Conservation (phyloP, 164 flowering plant genomes). For the Amborella trichopoda region DNA sequence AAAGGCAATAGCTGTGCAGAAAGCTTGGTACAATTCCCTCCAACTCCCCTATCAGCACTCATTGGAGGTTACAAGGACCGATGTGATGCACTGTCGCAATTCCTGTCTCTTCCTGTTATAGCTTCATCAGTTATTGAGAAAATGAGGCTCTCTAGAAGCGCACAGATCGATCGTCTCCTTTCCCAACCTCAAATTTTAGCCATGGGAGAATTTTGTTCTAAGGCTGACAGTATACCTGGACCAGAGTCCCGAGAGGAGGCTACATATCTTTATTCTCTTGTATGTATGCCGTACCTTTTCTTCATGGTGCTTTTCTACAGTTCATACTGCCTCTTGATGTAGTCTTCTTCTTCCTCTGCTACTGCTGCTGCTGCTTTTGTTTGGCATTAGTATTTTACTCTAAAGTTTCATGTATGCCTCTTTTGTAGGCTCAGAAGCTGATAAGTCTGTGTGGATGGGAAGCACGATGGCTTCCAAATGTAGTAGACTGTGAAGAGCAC, state of each 20-base stretch:
- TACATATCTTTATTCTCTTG: conserved; percentile 39
- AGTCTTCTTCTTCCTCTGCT: conserved; percentile 3
- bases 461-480: conserved; percentile 84
- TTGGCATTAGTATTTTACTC: conserved; percentile 1
- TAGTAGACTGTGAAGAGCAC: conserved; percentile 93
- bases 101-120: conserved; percentile 67
- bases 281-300: conserved; percentile 20
- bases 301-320: neutral
- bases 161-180: conserved; percentile 69
- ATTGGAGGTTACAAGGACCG: conserved; percentile 94
- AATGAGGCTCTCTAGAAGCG: conserved; percentile 51
- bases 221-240: conserved; percentile 40
- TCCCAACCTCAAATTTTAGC: conserved; percentile 29
- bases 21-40: conserved; percentile 97
- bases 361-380: neutral
- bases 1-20: conserved; percentile 92
- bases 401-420: conserved; percentile 1
- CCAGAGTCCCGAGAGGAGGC: conserved; percentile 47
- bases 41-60: conserved; percentile 87
- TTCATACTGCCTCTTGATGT: neutral
- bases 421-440: conserved; percentile 73
- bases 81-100: conserved; percentile 92
- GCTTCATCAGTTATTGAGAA: conserved; percentile 72
- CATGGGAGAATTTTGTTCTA: conserved; percentile 40
- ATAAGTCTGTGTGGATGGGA: conserved; percentile 99